Evolutionary conservation across 2,329 filamentous ascomycete species (phyloP), one percentile per base, ranked within the genome.

Genomic region (Paracoccidioides brasiliensis): DNA sequence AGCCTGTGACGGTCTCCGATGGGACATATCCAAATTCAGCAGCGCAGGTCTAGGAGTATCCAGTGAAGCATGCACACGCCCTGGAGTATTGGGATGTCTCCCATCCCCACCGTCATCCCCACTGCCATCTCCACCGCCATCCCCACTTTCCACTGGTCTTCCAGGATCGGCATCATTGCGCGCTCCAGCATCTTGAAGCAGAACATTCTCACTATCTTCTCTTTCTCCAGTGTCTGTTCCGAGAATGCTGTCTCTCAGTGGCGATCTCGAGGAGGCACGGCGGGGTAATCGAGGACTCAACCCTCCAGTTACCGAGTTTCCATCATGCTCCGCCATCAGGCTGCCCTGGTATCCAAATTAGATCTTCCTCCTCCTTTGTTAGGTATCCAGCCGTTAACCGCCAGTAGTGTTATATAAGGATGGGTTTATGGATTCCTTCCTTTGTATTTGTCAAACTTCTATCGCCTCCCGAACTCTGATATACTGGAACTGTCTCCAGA

Each of bases 201-300:
- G 66, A 55, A 70, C 72, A 57, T 72, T 72, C 28, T 75, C 76
- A 3, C 76, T 76, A 57, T 76, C 73, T 22, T 48, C 54, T 22
- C 3, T 5, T 5, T 5, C 7, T 2, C 14, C 37, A 28, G 8
- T 52, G 48, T 50, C 52, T 14, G 15, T 37, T 41, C 37, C 37
- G 38, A 32, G 30, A 49, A 45, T 48, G n/a, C 45, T 57, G 40
- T 54, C 52, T 53, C 58, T 59, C 45, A 59, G 35, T 12, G 58
- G 58, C 5, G 56, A 59, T 33, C 56, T 50, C 14, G 58, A 59
- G 6, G 58, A 55, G 15, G 53, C 53, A 28, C 56, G 56, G 37
- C 55, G 55, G n/a, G 57, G 41, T 15, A 50, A 44, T 45, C 40
- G 42, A 8, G 57, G 55, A 8, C 38, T 52, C 50, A 55, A 50